These are phyloP conservation scores for Moniliophthora roreri DNA, from an alignment of 1,284 basidiomycete genomes.

Conservation along the genomic window DNA sequence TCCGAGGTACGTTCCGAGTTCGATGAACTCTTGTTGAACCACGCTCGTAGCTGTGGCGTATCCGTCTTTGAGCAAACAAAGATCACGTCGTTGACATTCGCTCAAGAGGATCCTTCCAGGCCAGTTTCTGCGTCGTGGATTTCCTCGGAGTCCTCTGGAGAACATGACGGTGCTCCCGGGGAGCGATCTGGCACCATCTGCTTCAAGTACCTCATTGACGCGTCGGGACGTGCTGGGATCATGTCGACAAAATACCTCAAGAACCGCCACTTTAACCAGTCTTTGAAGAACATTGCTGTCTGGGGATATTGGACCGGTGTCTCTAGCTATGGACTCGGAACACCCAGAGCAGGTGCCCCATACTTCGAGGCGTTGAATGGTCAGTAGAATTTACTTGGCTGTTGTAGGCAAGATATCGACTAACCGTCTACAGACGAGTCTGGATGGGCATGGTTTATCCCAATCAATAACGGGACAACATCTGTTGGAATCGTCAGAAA, in stretches of 20 bases:
- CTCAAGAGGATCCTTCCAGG: constrained; percentile 15
- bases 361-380: constrained; percentile 36
- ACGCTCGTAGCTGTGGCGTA: constrained; percentile 40
- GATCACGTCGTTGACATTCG: constrained; percentile 29
- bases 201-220: constrained; percentile 51
- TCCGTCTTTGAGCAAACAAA: constrained; percentile 39
- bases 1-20: constrained; percentile 44
- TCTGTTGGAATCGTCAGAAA: constrained; percentile 61
- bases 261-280: constrained; percentile 44
- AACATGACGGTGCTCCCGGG: constrained; percentile 3
- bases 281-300: constrained; percentile 42
- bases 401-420: not conserved
- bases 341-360: constrained; percentile 27
- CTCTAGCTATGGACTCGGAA: constrained; percentile 27
- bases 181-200: constrained; percentile 30
- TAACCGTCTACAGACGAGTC: constrained; percentile 43
- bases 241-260: constrained; percentile 46
- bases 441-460: constrained; percentile 69
- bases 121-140: constrained; percentile 27
- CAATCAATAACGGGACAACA: constrained; percentile 52
- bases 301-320: constrained; percentile 46
- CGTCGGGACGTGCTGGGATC: constrained; percentile 45
- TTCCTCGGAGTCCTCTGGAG: not conserved
- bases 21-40: constrained; percentile 44
- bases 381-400: constrained; percentile 14